phyloP scores from a whole-genome alignment of 352 stramenopile species.

The Phytopythium aichiense region DNA sequence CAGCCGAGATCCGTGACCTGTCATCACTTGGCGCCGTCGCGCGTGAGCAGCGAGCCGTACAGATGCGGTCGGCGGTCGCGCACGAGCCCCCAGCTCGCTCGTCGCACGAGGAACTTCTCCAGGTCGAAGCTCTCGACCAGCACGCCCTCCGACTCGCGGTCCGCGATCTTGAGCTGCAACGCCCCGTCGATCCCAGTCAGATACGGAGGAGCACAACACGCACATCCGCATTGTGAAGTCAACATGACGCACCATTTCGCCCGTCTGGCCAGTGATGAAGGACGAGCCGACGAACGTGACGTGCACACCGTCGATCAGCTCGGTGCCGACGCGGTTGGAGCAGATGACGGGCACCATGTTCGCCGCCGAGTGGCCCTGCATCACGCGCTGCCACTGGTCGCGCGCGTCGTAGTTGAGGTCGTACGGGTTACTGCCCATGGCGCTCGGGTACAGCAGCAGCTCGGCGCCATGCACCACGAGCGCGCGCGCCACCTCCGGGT shows the following conservation, averaged over 20 bases:
- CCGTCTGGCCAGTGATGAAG: conserved; percentile 91
- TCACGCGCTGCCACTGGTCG: conserved; percentile 90
- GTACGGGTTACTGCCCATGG: conserved; percentile 86
- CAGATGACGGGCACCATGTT: conserved; percentile 91
- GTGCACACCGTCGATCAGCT: conserved; percentile 74
- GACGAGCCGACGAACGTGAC: conserved; percentile 91
- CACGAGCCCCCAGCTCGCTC: conserved; percentile 84
- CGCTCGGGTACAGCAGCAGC: conserved; percentile 76
- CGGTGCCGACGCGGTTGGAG: conserved; percentile 86
- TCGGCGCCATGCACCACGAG: conserved; percentile 89
- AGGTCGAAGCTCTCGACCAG: conserved; percentile 84
- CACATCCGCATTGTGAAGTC: background rate
- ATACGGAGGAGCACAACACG: background rate
- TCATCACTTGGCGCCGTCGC: conserved; percentile 53
- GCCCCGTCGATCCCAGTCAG: background rate
- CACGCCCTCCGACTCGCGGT: conserved; percentile 84
- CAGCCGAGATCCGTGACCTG: background rate
- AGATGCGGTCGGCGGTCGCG: conserved; percentile 83
- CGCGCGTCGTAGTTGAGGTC: conserved; percentile 83
- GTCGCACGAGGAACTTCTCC: conserved; percentile 82
- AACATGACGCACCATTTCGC: conserved; percentile 63
- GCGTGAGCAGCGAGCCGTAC: conserved; percentile 77
- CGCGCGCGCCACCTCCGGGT: conserved; percentile 84
- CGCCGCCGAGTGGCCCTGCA: conserved; percentile 87
- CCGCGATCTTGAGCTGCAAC: conserved; percentile 75